phyloP scores from a whole-genome alignment of 2,329 filamentous ascomycete species.

The Beauveria pseudobassiana region DNA sequence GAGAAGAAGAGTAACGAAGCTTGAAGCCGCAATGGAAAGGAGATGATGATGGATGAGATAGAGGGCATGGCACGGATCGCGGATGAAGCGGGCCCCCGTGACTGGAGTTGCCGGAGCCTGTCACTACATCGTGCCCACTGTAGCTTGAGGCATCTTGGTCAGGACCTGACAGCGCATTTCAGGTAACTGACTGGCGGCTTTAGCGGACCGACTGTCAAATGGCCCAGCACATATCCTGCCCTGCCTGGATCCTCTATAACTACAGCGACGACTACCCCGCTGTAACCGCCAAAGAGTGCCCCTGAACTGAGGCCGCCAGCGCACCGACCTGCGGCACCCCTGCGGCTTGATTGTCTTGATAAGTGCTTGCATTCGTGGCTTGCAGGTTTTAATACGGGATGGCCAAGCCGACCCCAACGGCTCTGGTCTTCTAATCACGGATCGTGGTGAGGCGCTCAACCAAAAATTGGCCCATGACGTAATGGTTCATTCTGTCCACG shows the following conservation, averaged over 20 bases:
- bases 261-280: not conserved
- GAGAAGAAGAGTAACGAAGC: not conserved
- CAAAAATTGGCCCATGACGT: not conserved
- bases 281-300: not conserved
- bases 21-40: not conserved
- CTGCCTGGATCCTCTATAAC: not conserved
- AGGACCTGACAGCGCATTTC: not conserved
- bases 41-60: not conserved
- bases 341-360: not conserved
- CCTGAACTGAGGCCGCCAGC: conserved; percentile 1
- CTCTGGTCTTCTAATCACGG: not conserved
- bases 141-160: no score
- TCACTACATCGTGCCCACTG: no score
- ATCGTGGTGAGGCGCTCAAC: not conserved
- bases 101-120: not conserved
- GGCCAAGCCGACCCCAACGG: not conserved
- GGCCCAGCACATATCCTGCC: no score
- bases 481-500: not conserved
- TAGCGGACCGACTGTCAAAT: not conserved
- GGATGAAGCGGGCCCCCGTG: conserved; percentile 8
- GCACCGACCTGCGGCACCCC: not conserved
- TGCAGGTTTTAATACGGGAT: not conserved
- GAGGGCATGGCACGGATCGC: not conserved
- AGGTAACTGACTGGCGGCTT: not conserved
- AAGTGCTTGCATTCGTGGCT: conserved; percentile 2